A percentile compares a stretch with the other conserved stretches of the same genome.
phyloP scores from a whole-genome alignment of 1,284 basidiomycete species.

The Papiliotrema laurentii region DNA sequence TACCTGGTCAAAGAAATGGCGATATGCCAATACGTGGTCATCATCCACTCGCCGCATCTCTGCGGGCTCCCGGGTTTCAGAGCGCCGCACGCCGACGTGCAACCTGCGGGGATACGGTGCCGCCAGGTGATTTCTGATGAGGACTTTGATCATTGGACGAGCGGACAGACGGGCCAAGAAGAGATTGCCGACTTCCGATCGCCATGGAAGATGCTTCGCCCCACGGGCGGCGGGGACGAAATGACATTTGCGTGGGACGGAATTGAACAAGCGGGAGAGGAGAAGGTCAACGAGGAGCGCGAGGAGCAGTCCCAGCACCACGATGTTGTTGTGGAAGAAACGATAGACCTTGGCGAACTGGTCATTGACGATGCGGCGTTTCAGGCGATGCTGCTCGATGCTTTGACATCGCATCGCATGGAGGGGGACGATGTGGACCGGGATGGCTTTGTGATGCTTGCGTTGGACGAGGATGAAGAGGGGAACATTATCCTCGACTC shows the following conservation, averaged over 20 bases:
- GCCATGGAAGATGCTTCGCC: background rate
- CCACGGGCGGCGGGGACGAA: background rate
- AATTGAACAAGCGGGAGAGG: background rate
- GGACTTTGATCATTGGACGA: conserved; percentile 23
- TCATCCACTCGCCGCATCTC: conserved; percentile 85
- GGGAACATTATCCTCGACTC: background rate
- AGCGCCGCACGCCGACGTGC: conserved; percentile 52
- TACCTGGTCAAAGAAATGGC: conserved; percentile 86
- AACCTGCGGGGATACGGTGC: conserved; percentile 38
- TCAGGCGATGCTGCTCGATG: background rate
- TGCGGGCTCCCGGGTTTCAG: conserved; percentile 87
- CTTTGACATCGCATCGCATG: background rate
- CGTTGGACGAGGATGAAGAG: conserved; percentile 7
- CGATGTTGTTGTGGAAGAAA: no score
- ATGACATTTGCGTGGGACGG: background rate
- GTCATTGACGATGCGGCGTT: background rate
- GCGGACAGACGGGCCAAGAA: background rate
- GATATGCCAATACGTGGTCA: conserved; percentile 81
- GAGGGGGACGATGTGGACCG: background rate
- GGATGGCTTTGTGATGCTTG: conserved; percentile 2
- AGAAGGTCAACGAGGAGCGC: background rate
- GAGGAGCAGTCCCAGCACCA: background rate
- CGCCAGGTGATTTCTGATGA: conserved; percentile 39
- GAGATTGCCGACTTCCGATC: no score
- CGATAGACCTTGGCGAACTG: background rate